These are phyloP conservation scores for Nadsonia commutata DNA, from an alignment of 1,139 yeast genomes.

Conservation along the genomic window DNA sequence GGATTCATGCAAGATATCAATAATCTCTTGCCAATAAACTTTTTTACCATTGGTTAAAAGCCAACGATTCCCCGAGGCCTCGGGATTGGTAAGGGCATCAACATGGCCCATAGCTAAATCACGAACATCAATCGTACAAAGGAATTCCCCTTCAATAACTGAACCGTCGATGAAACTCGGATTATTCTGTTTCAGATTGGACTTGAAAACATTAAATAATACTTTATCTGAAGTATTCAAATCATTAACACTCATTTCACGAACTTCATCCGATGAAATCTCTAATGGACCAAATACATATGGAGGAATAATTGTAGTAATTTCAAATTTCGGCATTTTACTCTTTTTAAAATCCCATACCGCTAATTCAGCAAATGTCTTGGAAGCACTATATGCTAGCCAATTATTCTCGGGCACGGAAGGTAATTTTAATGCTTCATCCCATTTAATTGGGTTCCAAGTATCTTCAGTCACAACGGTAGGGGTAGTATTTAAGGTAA, in stretches of 20 bases:
- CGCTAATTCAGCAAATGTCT: conserved; percentile 26
- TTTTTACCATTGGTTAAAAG: not conserved
- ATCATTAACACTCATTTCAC: not conserved
- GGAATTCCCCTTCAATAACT: not conserved
- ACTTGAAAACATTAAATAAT: not conserved
- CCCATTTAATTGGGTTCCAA: conserved; percentile 31
- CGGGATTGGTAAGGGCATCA: not conserved
- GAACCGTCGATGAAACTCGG: not conserved
- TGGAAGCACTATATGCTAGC: conserved; percentile 23
- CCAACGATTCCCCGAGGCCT: not conserved
- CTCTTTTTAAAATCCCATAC: conserved; percentile 30
- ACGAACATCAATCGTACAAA: not conserved
- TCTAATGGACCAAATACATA: conserved; percentile 33
- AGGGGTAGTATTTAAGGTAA: conserved; percentile 9
- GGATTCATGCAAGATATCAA: not conserved
- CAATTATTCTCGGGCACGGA: conserved; percentile 9
- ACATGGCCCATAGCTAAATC: not conserved
- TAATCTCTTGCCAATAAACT: not conserved
- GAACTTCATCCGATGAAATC: not conserved
- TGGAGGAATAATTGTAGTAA: conserved; percentile 31
- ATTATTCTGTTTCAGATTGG: not conserved
- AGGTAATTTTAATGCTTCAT: conserved; percentile 12
- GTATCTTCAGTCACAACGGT: conserved; percentile 14
- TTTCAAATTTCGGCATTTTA: conserved; percentile 23
- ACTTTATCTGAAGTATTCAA: not conserved